Evolutionary conservation across 2,329 filamentous ascomycete species (phyloP).

Genomic region (Cladosporium velox): DNA sequence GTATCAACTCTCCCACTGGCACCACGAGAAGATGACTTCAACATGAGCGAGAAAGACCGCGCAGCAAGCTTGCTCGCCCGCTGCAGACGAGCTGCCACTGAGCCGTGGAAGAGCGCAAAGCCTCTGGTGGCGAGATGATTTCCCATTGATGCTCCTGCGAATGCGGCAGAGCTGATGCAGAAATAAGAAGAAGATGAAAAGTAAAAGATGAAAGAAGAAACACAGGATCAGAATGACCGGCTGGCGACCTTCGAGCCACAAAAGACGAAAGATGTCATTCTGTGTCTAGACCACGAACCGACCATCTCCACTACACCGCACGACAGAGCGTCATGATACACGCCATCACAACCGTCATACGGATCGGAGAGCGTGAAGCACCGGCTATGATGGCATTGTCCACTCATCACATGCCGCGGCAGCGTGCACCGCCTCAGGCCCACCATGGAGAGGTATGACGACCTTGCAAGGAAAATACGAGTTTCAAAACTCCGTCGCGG

Average conservation of each 20-base stretch:
- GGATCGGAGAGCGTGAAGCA: background rate
- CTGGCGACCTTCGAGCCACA: background rate
- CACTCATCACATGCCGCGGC: background rate
- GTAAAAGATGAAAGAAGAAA: background rate
- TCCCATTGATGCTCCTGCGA: background rate
- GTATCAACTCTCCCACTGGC: constrained; percentile 34
- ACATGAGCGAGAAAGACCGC: constrained; percentile 34
- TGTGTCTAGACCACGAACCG: background rate
- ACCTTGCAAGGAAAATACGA: background rate
- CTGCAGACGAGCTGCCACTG: constrained; percentile 30
- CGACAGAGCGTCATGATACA: background rate
- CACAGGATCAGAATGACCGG: background rate
- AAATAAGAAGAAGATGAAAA: background rate
- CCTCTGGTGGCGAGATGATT: constrained; percentile 21
- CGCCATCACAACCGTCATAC: background rate
- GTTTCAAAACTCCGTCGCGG: background rate
- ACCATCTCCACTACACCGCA: background rate
- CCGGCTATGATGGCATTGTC: background rate
- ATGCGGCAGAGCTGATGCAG: background rate
- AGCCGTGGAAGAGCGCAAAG: constrained; percentile 34
- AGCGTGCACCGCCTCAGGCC: background rate
- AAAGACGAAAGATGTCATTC: background rate
- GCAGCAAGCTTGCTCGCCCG: constrained; percentile 32
- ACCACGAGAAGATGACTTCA: constrained; percentile 36
- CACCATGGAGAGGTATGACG: background rate